phyloP scores from a whole-genome alignment of 2,329 filamentous ascomycete genomes.

The Hirsutella rhossiliensis region DNA sequence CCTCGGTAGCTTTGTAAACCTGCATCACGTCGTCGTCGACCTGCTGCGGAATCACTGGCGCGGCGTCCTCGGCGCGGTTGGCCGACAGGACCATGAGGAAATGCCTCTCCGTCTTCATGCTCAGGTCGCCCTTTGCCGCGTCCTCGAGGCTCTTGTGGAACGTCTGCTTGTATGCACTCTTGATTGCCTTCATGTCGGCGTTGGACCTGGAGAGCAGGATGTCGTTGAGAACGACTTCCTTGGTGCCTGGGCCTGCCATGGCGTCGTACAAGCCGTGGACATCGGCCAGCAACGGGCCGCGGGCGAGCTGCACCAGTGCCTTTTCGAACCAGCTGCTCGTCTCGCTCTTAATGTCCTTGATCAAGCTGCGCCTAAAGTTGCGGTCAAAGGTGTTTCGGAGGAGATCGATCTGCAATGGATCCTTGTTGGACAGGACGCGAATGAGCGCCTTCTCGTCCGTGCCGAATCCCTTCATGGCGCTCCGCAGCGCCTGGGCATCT shows the following conservation, averaged over 20 bases:
- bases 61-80: slow-evolving; percentile 63
- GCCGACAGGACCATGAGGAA: slow-evolving; percentile 74
- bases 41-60: slow-evolving; percentile 59
- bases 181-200: slow-evolving; percentile 80
- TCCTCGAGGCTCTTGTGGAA: slow-evolving; percentile 56
- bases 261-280: slow-evolving; percentile 58
- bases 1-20: slow-evolving; percentile 68
- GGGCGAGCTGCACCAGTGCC: slow-evolving; percentile 61
- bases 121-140: slow-evolving; percentile 68
- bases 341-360: slow-evolving; percentile 67
- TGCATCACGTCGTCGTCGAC: slow-evolving; percentile 66
- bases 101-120: slow-evolving; percentile 73
- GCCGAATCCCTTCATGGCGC: slow-evolving; percentile 88
- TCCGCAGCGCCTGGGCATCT: slow-evolving; percentile 60
- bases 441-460: slow-evolving; percentile 77
- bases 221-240: slow-evolving; percentile 77
- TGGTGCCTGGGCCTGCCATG: slow-evolving; percentile 72
- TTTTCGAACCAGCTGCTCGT: slow-evolving; percentile 62
- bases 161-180: slow-evolving; percentile 57
- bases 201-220: slow-evolving; percentile 74
- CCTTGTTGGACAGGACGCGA: slow-evolving; percentile 54
- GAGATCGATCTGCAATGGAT: slow-evolving; percentile 64
- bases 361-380: slow-evolving; percentile 53
- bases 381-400: slow-evolving; percentile 56
- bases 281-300: slow-evolving; percentile 71